phyloP scores from a whole-genome alignment of 2,329 filamentous ascomycete species.

The Calonectria montana region DNA sequence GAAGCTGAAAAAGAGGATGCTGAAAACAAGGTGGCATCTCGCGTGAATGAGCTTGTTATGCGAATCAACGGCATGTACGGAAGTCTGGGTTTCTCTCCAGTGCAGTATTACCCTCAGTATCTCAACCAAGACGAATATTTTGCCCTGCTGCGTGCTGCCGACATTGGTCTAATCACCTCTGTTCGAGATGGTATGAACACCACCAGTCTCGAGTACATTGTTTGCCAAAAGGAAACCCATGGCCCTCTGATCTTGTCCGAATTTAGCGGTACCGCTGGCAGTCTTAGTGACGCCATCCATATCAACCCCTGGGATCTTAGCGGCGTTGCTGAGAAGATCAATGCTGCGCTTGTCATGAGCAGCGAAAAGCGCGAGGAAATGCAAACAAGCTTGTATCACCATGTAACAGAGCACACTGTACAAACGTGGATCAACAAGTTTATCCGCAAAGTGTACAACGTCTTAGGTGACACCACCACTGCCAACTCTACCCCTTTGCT shows the following conservation, averaged over 20 bases:
- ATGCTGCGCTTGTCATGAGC: constrained; percentile 83
- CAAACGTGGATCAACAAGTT: constrained; percentile 87
- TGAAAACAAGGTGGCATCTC: constrained; percentile 84
- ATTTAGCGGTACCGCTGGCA: constrained; percentile 94
- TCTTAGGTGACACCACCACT: constrained; percentile 81
- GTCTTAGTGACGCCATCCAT: constrained; percentile 86
- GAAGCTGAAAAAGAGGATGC: constrained; percentile 82
- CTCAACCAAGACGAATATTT: constrained; percentile 92
- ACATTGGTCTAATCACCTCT: constrained; percentile 94
- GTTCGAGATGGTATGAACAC: constrained; percentile 99
- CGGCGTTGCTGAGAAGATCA: constrained; percentile 85
- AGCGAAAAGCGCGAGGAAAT: constrained; percentile 72
- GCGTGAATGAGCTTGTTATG: constrained; percentile 90
- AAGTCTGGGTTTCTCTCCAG: constrained; percentile 87
- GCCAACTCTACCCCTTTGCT: constrained; percentile 83
- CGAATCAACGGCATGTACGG: constrained; percentile 93
- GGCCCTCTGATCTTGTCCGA: constrained; percentile 94
- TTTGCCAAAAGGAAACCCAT: constrained; percentile 88
- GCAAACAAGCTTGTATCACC: constrained; percentile 81
- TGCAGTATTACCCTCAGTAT: constrained; percentile 96
- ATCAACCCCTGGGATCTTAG: constrained; percentile 96
- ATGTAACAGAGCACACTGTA: constrained; percentile 88
- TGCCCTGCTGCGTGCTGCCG: constrained; percentile 87
- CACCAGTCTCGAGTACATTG: constrained; percentile 92
- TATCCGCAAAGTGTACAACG: constrained; percentile 81